Base-by-base conservation (phyloP, 805 yeast species). In the Zygoascus tannicola region DNA sequence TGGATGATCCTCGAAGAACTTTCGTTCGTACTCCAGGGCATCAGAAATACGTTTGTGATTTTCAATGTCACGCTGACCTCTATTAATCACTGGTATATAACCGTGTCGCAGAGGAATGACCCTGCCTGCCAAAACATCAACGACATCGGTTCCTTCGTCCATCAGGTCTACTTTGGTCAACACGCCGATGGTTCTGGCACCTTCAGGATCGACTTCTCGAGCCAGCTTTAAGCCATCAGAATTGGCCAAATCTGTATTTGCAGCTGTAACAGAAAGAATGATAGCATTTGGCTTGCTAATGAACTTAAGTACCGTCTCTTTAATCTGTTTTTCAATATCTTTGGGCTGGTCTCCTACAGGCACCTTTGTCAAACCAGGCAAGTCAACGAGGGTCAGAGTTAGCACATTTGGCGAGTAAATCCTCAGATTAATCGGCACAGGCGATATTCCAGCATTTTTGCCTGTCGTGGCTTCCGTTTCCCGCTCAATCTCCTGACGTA, bases 311-410 rank as follows among this genome's bases (percentile, higher is more conserved):
- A 92, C 74, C 85, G 92, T 81, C 53, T 86, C 94, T 63, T 85
- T 81, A 57, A 92, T 92, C 63, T 85, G 96, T 52, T 75, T 79
- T 68, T 92, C 98, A 52, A 92, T 92, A 62, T 92, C 98, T 59
- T 83, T 84, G 45, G 98, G 98, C 66, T 92, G 98, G 65, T 92
- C 98, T 44, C 98, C 98, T 39, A 92, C 97, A 5, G 98, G 98
- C 32, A 92, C 97, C 62, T 92, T 92, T 21, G 98, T 92, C 57
- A 92, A 76, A 51, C 98, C 98, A 4, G 98, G 98, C 57, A 92
- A 73, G 68, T 92, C 98, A 32, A 92, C 97, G 56, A 92, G 75
- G 8, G 98, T 92, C 64, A 90, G 75, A 22, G 96, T 92, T 53
- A 90, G 72, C 39, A 90, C 98, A 56, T 87, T 88, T 21, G 97